Evolutionary conservation across 2,329 filamentous ascomycete genomes (phyloP).

Genomic region (Zopfia rhizophila): DNA sequence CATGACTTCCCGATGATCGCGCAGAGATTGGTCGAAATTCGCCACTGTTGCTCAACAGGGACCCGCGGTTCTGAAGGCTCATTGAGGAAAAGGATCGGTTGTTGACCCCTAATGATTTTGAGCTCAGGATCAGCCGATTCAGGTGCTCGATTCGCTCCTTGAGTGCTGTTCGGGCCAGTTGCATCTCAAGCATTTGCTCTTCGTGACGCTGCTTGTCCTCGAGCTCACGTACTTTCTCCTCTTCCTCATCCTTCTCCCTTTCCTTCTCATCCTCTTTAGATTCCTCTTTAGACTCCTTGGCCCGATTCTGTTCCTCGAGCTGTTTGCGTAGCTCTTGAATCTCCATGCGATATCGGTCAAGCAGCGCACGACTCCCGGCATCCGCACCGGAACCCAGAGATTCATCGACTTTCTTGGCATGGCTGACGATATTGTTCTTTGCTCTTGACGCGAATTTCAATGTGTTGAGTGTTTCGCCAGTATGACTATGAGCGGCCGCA

Average conservation of each 20-base stretch:
- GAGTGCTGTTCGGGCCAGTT: conserved; percentile 90
- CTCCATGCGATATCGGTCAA: conserved; percentile 94
- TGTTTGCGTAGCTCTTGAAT: conserved; percentile 84
- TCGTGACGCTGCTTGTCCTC: conserved; percentile 89
- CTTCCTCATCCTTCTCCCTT: conserved; percentile 72
- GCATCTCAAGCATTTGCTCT: conserved; percentile 99
- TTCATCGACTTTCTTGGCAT: conserved; percentile 94
- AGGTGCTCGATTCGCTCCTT: conserved; percentile 98
- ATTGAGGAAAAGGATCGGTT: conserved; percentile 54
- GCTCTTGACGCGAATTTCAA: conserved; percentile 96
- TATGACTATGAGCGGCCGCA: conserved; percentile 78
- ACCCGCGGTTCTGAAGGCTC: conserved; percentile 50
- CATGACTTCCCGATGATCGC: conserved; percentile 51
- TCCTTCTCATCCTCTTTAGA: conserved; percentile 68
- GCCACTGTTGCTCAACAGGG: conserved; percentile 51
- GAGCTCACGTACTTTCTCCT: conserved; percentile 70
- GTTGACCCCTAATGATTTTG: conserved; percentile 95
- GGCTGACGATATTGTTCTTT: conserved; percentile 97
- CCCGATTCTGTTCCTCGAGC: conserved; percentile 82
- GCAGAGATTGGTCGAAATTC: conserved; percentile 61
- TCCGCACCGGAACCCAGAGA: conserved; percentile 81
- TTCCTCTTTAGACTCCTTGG: conserved; percentile 53
- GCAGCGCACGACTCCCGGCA: conserved; percentile 83
- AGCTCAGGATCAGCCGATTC: conserved; percentile 93
- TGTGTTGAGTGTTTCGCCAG: conserved; percentile 91